phyloP scores from a whole-genome alignment of 495 filamentous ascomycete genomes.

The Lasiosphaeria miniovina region DNA sequence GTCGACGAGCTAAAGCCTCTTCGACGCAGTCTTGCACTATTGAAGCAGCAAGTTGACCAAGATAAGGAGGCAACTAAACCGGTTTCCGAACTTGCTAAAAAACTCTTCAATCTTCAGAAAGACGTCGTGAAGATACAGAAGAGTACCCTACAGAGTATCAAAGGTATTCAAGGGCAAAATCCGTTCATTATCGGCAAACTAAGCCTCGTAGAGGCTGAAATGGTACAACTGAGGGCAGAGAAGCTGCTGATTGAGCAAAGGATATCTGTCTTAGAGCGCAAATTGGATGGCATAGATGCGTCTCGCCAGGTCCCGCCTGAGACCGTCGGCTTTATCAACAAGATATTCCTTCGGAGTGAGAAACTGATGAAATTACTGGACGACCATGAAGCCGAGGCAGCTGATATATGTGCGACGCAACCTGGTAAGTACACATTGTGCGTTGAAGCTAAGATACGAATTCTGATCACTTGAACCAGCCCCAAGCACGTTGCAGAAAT shows the following conservation, averaged over 20 bases:
- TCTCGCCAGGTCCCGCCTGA: too few species aligned
- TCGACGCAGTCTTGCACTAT: slow-evolving; percentile 7
- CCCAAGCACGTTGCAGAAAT: not conserved
- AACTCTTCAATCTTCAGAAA: slow-evolving; percentile 13
- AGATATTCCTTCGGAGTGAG: too few species aligned
- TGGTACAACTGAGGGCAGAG: slow-evolving; percentile 16
- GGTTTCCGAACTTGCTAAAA: slow-evolving; percentile 12
- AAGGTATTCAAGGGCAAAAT: slow-evolving; percentile 16
- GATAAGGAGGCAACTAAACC: slow-evolving; percentile 5
- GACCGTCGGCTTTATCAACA: too few species aligned
- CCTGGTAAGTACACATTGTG: not conserved
- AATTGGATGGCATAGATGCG: too few species aligned
- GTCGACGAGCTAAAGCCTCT: slow-evolving; percentile 12
- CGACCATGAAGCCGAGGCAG: not conserved
- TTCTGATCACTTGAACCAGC: not conserved
- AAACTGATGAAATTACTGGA: too few species aligned
- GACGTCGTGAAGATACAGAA: slow-evolving; percentile 8
- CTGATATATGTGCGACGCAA: not conserved
- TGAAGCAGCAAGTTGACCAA: slow-evolving; percentile 15
- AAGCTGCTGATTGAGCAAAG: slow-evolving; percentile 12
- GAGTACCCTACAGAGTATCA: slow-evolving; percentile 7
- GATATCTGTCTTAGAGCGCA: slow-evolving; percentile 18
- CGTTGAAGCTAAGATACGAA: not conserved
- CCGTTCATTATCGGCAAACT: slow-evolving; percentile 14
- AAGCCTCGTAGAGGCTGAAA: slow-evolving; percentile 18